phyloP scores from a whole-genome alignment of 192 early-diverging fungal genomes.

The Backusella morwellensis region DNA sequence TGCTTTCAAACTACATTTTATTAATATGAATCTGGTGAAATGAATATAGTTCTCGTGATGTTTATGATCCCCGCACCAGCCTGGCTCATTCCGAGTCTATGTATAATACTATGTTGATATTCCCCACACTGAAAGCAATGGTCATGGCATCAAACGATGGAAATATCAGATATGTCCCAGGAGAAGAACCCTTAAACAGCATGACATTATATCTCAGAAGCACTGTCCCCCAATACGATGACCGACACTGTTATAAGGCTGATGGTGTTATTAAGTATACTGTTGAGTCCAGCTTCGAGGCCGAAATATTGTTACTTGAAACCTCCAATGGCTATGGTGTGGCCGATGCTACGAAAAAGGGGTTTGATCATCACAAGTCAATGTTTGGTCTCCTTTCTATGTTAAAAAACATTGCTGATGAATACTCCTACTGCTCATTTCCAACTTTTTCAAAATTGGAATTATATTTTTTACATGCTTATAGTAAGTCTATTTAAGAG shows the following conservation, averaged over 20 bases:
- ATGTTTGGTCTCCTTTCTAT: no score
- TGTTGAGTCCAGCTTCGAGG: neutral
- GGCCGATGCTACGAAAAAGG: neutral
- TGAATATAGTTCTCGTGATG: no score
- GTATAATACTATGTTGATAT: no score
- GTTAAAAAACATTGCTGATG: neutral
- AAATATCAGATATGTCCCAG: no score
- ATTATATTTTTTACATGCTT: neutral
- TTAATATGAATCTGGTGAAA: no score
- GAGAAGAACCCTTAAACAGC: neutral
- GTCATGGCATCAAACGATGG: no score
- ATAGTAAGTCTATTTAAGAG: neutral
- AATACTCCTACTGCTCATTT: neutral
- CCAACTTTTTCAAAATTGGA: neutral
- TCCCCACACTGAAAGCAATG: no score
- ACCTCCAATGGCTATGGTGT: neutral
- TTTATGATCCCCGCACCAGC: no score
- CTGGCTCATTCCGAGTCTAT: no score
- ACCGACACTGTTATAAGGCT: neutral
- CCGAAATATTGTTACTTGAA: neutral
- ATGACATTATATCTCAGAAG: neutral
- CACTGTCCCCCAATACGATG: neutral
- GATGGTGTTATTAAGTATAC: neutral
- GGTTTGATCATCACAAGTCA: no score
- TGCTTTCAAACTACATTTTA: no score